phyloP scores from a whole-genome alignment of 345 rosid species.

The Ceriops decandra region DNA sequence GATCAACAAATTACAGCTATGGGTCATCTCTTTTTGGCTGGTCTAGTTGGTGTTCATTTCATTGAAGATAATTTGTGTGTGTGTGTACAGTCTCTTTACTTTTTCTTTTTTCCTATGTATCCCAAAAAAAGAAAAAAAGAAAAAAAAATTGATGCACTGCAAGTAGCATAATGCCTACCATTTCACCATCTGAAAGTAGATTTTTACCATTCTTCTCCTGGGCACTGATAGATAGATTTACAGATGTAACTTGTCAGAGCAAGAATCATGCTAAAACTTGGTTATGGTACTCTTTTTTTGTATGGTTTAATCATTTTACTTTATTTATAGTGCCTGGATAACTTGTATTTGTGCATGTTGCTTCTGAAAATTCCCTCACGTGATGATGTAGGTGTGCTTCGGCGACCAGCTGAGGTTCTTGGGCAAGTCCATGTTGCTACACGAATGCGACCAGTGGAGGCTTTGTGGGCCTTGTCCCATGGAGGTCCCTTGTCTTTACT shows the following conservation, averaged over 20 bases:
- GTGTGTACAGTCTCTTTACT: neutral
- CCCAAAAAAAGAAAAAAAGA: too few species aligned
- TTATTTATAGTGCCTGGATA: constrained; percentile 10
- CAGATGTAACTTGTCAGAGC: neutral
- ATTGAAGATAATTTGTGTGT: too few species aligned
- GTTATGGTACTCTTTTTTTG: neutral
- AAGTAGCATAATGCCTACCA: too few species aligned
- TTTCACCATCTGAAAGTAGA: neutral
- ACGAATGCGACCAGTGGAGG: constrained; percentile 81
- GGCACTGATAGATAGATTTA: neutral
- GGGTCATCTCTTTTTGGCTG: too few species aligned
- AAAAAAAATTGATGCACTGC: too few species aligned
- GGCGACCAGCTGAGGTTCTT: constrained; percentile 97
- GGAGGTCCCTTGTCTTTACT: constrained; percentile 98
- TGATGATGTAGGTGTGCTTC: constrained; percentile 54
- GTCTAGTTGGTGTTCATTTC: too few species aligned
- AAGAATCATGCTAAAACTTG: neutral
- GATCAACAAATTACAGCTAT: too few species aligned
- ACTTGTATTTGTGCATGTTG: constrained; percentile 6
- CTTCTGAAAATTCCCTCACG: constrained; percentile 16
- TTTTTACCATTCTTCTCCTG: neutral
- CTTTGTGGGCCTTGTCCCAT: constrained; percentile 92
- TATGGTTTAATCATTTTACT: constrained; percentile 14
- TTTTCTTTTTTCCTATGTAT: neutral
- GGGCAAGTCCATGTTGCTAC: constrained; percentile 97